These are phyloP conservation scores for Solanum peruvianum DNA, from an alignment of 257 asterid species.

Conservation along the genomic window DNA sequence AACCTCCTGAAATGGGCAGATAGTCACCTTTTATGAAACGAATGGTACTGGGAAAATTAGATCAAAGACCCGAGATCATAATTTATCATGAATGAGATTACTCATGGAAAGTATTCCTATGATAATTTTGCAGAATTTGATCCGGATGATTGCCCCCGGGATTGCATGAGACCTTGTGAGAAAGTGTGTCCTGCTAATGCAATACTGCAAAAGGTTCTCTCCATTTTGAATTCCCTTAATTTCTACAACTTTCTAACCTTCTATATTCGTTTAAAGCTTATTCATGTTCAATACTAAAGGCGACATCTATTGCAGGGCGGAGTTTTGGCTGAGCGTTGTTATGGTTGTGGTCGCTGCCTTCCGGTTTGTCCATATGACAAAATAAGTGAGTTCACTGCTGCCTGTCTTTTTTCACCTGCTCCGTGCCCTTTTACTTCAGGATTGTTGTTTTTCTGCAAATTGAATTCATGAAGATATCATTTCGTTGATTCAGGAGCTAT, in stretches of 20 bases:
- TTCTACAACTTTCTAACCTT: not conserved
- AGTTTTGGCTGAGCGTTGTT: conserved; percentile 77
- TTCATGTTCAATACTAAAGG: not conserved
- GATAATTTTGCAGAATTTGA: conserved; percentile 45
- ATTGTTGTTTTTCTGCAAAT: not conserved
- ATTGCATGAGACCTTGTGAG: conserved; percentile 88
- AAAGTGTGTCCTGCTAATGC: conserved; percentile 88
- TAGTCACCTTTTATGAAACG: not conserved
- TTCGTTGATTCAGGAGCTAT: conserved; percentile 38
- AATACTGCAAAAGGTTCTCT: conserved; percentile 48
- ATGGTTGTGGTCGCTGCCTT: conserved; percentile 97
- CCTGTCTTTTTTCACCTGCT: not conserved
- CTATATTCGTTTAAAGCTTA: not conserved
- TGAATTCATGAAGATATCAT: not conserved
- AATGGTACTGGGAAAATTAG: not conserved
- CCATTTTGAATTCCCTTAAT: not conserved
- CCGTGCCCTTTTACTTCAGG: not conserved
- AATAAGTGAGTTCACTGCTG: conserved; percentile 42
- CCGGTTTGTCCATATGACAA: conserved; percentile 83
- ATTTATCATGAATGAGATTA: not conserved
- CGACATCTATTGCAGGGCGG: conserved; percentile 40
- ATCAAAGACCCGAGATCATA: not conserved
- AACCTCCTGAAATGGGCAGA: not conserved
- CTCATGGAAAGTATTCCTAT: not conserved
- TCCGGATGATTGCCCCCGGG: conserved; percentile 69